Base-by-base conservation (phyloP, 352 stramenopile species). In the Phytophthora boehmeriae region DNA sequence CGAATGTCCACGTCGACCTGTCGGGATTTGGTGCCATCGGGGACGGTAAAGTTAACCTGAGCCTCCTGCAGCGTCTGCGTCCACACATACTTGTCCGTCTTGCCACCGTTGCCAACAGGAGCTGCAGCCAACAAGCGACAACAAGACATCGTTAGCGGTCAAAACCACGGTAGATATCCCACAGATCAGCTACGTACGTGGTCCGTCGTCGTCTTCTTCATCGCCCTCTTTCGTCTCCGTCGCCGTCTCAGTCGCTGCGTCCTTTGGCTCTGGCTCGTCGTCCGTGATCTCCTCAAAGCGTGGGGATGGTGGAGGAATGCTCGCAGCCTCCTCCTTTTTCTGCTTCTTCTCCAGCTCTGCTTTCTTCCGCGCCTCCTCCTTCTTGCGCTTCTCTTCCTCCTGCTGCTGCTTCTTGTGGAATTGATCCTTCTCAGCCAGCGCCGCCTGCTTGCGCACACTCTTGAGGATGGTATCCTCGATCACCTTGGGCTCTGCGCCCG, bases 61-160 rank as follows among this genome's bases (percentile, higher is more conserved):
- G 98, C 78, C 76, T 99, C 98, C 43, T 98, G 80, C 39, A 99
- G 79, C 13, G 96, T 99, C 76, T 99, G 98, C 5, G 97, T 99
- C 97, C 97, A 99, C 23, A 93, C 80, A 61, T 99, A 99, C 54
- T 97, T 91, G 46, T 97, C 92, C 2, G 90, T 97, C 47, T 80
- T 67, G 1, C 89, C 92, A 46, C 95, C 95, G 54, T 98, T 99
- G 30, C 96, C 96, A n/a, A 86, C 67, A 19, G 85, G 83, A 14
- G 88, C 94, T 95, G 57, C 30, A 57, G 35, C 17, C 35, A 20
- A 68, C 27, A 71, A 39, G 8, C 43, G 17, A 20, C 4, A 48
- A 17, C 32, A 59, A 43, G 17, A 32, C 30, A 53, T 14, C 41
- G 23, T 72, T 54, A 68, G 47, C 11, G 8, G 14, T n/a, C 38